These are phyloP conservation scores for Cicer judaicum DNA, from an alignment of 306 rosid species.

Conservation along the genomic window DNA sequence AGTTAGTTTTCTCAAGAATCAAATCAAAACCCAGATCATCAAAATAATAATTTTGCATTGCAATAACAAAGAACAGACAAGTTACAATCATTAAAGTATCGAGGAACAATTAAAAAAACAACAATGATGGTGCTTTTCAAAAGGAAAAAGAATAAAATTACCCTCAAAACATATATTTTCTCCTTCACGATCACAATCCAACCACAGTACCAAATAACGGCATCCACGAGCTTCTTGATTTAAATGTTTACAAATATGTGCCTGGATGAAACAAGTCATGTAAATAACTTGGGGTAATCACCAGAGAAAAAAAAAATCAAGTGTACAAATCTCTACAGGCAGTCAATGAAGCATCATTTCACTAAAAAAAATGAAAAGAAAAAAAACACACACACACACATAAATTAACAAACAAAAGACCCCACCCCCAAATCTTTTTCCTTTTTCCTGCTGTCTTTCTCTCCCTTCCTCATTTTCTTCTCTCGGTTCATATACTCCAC, in stretches of 20 bases:
- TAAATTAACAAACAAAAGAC: too few species aligned
- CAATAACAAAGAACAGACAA: slow-evolving; percentile 11
- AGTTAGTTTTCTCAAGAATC: slow-evolving; percentile 27
- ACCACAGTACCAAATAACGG: slow-evolving; percentile 83
- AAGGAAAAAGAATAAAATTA: slow-evolving; percentile 40
- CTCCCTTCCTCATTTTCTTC: too few species aligned
- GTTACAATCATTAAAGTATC: slow-evolving; percentile 13
- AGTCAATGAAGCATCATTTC: not conserved
- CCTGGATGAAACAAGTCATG: slow-evolving; percentile 57
- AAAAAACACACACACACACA: too few species aligned
- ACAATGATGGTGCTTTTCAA: slow-evolving; percentile 11
- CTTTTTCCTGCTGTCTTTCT: too few species aligned
- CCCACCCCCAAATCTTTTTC: too few species aligned
- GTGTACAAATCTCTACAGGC: slow-evolving; percentile 11
- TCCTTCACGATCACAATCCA: slow-evolving; percentile 99
- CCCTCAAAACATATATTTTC: slow-evolving; percentile 99
- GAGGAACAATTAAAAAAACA: slow-evolving; percentile 38
- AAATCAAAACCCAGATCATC: slow-evolving; percentile 31
- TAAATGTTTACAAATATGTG: slow-evolving; percentile 84
- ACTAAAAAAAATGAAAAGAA: too few species aligned
- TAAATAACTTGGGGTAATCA: slow-evolving; percentile 38
- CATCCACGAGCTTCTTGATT: slow-evolving; percentile 94
- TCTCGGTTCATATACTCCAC: too few species aligned
- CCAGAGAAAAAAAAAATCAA: slow-evolving; percentile 32
- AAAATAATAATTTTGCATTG: slow-evolving; percentile 34